phyloP scores from a whole-genome alignment of 1,139 yeast genomes.

The Suhomyces guaymorum region DNA sequence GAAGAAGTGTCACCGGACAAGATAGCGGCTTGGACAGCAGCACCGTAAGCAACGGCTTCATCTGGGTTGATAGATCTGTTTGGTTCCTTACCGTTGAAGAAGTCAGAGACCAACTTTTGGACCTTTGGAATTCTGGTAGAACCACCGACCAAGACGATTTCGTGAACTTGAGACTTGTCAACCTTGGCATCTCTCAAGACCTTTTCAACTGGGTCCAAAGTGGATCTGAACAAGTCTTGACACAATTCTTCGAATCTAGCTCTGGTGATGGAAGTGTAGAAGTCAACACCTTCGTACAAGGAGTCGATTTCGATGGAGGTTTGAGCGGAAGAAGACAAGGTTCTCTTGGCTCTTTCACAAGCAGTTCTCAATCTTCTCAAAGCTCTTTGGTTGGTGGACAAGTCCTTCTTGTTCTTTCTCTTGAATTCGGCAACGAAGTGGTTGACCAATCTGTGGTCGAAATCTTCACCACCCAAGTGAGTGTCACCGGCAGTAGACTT shows the following conservation, averaged over 20 bases:
- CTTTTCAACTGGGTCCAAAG: constrained; percentile 43
- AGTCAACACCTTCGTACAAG: constrained; percentile 40
- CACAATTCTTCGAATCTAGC: constrained; percentile 45
- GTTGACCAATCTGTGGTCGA: constrained; percentile 48
- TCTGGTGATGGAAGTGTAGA: constrained; percentile 43
- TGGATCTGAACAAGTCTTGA: constrained; percentile 41
- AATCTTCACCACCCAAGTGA: constrained; percentile 92
- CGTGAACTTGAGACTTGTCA: constrained; percentile 39
- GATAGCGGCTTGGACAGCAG: constrained; percentile 80
- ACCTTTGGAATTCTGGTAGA: constrained; percentile 46
- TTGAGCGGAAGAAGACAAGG: constrained; percentile 41
- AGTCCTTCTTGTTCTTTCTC: constrained; percentile 43
- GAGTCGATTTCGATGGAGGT: constrained; percentile 43
- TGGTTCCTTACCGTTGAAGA: constrained; percentile 48
- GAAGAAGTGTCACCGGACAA: constrained; percentile 86
- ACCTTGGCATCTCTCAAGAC: constrained; percentile 43
- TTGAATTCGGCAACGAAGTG: constrained; percentile 40
- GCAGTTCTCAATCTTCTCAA: constrained; percentile 45
- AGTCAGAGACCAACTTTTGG: constrained; percentile 41
- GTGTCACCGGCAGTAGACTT: constrained; percentile 99
- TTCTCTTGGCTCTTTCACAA: constrained; percentile 45
- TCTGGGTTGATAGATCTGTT: constrained; percentile 40
- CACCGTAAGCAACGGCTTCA: constrained; percentile 49
- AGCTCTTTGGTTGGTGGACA: constrained; percentile 41
- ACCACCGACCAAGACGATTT: constrained; percentile 44